Conservation (phyloP, 2,329 filamentous ascomycete genomes). For the Mariannaea sp. region DNA sequence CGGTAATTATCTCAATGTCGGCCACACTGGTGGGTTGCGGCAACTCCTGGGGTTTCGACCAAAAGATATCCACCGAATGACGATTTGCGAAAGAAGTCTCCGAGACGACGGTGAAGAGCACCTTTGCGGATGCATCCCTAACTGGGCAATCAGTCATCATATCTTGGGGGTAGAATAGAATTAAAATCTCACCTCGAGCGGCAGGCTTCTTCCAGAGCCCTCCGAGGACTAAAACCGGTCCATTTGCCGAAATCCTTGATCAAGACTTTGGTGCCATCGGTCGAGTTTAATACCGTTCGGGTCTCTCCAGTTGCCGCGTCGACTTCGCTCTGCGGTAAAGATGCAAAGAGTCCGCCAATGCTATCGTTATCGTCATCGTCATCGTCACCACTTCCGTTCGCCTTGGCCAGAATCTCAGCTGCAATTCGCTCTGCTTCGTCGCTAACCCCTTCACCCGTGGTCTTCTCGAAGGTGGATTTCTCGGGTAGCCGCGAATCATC, state of each 20-base stretch:
- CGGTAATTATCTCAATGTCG: constrained; percentile 51
- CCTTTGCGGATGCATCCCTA: constrained; percentile 71
- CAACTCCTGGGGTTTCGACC: constrained; percentile 74
- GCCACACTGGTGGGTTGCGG: constrained; percentile 42
- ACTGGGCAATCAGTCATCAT: constrained; percentile 10
- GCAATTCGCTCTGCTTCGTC: constrained; percentile 64
- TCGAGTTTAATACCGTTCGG: constrained; percentile 57
- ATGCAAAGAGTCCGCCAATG: constrained; percentile 58
- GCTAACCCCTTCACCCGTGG: constrained; percentile 53
- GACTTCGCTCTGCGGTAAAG: constrained; percentile 63
- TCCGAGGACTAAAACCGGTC: constrained; percentile 74
- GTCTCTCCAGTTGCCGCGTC: constrained; percentile 63
- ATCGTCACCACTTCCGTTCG: too few species aligned
- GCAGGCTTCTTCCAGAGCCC: constrained; percentile 85
- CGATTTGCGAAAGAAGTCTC: constrained; percentile 75
- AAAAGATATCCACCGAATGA: constrained; percentile 74
- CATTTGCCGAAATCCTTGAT: constrained; percentile 86
- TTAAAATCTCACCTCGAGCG: constrained; percentile 65
- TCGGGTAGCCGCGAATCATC: constrained; percentile 28
- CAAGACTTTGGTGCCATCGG: constrained; percentile 59
- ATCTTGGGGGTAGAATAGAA: neutral
- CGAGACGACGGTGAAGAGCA: constrained; percentile 73
- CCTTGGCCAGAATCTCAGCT: constrained; percentile 61
- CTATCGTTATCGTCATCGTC: constrained; percentile 59
- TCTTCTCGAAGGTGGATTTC: constrained; percentile 31